A percentile compares a stretch with the other conserved stretches of the same genome.
phyloP scores from a whole-genome alignment of 1,284 basidiomycete genomes.

The Mycosarcoma mackinlayi region DNA sequence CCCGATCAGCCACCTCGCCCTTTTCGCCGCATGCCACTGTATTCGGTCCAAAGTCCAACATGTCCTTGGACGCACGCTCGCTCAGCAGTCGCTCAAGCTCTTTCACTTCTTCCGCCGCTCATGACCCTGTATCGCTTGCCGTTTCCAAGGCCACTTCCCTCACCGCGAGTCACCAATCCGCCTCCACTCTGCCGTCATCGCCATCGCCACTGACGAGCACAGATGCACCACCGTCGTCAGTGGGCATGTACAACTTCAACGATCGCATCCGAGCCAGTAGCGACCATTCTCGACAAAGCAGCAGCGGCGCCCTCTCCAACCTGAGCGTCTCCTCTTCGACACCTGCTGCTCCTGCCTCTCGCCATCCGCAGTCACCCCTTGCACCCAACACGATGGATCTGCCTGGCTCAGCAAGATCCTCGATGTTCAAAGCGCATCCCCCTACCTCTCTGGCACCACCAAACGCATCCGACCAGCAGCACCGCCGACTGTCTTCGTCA shows the following conservation, averaged over 20 bases:
- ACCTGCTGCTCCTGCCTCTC: conserved; percentile 1
- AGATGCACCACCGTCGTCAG: conserved; percentile 5
- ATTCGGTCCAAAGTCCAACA: conserved; percentile 11
- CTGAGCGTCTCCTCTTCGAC: conserved; percentile 13
- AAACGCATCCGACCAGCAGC: conserved; percentile 8
- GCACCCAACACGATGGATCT: conserved; percentile 9
- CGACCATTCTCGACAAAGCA: conserved; percentile 39
- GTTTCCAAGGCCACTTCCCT: conserved; percentile 8
- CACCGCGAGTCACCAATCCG: background rate
- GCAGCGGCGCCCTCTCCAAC: conserved; percentile 18
- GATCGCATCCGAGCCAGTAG: conserved; percentile 21
- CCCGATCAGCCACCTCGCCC: conserved; percentile 14
- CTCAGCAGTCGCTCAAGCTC: conserved; percentile 34
- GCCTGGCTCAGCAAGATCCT: conserved; percentile 1
- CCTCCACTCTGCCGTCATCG: conserved; percentile 1
- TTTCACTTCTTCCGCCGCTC: conserved; percentile 31
- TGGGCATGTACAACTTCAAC: conserved; percentile 8
- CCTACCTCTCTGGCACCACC: conserved; percentile 14
- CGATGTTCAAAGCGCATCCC: conserved; percentile 8
- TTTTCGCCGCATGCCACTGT: conserved; percentile 32
- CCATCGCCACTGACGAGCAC: conserved; percentile 1
- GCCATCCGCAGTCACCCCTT: conserved; percentile 14
- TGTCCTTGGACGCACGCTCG: conserved; percentile 11
- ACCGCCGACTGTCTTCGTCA: conserved; percentile 26
- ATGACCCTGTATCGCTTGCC: conserved; percentile 5